A percentile compares a stretch with the other conserved stretches of the same genome.
These are phyloP conservation scores for Sanghuangporus sanghuang DNA, from an alignment of 1,284 basidiomycete genomes.

Conservation along the genomic window DNA sequence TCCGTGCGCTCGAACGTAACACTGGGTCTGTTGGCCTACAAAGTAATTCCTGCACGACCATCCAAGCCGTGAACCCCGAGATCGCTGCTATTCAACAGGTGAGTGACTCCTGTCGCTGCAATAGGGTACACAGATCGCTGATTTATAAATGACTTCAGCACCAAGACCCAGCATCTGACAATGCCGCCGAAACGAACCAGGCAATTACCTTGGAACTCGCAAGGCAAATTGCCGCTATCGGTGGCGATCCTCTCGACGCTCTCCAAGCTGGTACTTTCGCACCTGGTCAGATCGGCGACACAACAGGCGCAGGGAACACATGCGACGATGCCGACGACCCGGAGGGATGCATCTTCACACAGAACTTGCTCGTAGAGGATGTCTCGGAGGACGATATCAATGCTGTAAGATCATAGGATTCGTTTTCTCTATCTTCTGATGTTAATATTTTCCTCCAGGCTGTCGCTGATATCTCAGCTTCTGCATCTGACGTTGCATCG, in stretches of 20 bases:
- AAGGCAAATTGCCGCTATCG: conserved; percentile 55
- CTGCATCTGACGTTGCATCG: conserved; percentile 19
- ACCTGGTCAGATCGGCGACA: conserved; percentile 48
- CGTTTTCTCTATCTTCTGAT: not conserved
- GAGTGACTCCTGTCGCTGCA: conserved; percentile 29
- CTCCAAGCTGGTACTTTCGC: conserved; percentile 61
- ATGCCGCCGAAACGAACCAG: conserved; percentile 59
- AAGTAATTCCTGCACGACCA: conserved; percentile 45
- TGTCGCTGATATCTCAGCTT: conserved; percentile 13
- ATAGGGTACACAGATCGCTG: not conserved
- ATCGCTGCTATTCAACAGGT: conserved; percentile 65
- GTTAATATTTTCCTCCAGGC: conserved; percentile 12
- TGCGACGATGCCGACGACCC: conserved; percentile 49
- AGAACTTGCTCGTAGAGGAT: conserved; percentile 53
- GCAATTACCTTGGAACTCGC: conserved; percentile 55
- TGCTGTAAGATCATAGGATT: not conserved
- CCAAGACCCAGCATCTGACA: conserved; percentile 55
- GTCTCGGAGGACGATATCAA: conserved; percentile 56
- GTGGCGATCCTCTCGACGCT: conserved; percentile 57
- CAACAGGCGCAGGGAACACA: conserved; percentile 46
- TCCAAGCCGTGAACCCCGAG: conserved; percentile 58
- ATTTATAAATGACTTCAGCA: not conserved
- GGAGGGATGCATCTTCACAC: conserved; percentile 58
- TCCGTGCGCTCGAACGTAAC: conserved; percentile 65
- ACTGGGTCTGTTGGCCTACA: conserved; percentile 49